A percentile compares a stretch with the other conserved stretches of the same genome.
Evolutionary conservation across 163 green algal species (phyloP).

Genomic region (Smithsoniella earleae): DNA sequence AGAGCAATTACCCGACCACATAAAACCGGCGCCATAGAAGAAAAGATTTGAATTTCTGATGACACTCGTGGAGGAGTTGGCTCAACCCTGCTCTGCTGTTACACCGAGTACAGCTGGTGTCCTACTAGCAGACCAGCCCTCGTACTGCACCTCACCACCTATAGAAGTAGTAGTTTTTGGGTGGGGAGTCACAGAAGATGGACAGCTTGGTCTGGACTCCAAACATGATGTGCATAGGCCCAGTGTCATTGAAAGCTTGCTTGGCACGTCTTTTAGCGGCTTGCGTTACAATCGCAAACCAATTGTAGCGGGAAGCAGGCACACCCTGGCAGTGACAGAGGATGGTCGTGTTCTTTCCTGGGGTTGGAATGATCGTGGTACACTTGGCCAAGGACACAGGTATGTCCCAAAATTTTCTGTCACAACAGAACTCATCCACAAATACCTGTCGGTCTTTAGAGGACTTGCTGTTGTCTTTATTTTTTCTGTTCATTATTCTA

Average conservation of each 20-base stretch:
- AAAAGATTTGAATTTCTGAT: too few relatives aligned
- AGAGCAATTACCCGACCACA: too few relatives aligned
- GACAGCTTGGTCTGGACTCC: slow-evolving; percentile 66
- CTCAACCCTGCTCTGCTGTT: too few relatives aligned
- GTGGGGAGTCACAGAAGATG: slow-evolving; percentile 77
- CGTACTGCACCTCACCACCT: slow-evolving; percentile 44
- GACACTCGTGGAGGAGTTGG: too few relatives aligned
- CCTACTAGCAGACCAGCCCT: slow-evolving; percentile 14
- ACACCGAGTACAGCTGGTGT: too few relatives aligned
- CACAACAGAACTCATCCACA: too few relatives aligned
- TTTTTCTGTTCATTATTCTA: too few relatives aligned
- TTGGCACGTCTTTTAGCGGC: slow-evolving; percentile 54
- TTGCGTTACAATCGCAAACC: slow-evolving; percentile 46
- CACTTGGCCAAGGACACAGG: slow-evolving; percentile 68
- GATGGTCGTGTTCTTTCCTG: slow-evolving; percentile 65
- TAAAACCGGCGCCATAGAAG: too few relatives aligned
- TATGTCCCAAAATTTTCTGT: too few relatives aligned
- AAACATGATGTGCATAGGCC: slow-evolving; percentile 41
- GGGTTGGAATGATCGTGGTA: slow-evolving; percentile 81
- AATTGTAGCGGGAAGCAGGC: slow-evolving; percentile 61
- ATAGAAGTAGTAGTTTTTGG: slow-evolving; percentile 79
- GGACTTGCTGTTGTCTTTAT: too few relatives aligned
- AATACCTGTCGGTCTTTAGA: too few relatives aligned
- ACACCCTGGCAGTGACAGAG: slow-evolving; percentile 66
- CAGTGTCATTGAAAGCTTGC: slow-evolving; percentile 66